Percentiles rank a stretch among this genome's conserved stretches.
Conservation (phyloP, 2,329 filamentous ascomycete genomes). For the Pyrenophora tritici-repentis region DNA sequence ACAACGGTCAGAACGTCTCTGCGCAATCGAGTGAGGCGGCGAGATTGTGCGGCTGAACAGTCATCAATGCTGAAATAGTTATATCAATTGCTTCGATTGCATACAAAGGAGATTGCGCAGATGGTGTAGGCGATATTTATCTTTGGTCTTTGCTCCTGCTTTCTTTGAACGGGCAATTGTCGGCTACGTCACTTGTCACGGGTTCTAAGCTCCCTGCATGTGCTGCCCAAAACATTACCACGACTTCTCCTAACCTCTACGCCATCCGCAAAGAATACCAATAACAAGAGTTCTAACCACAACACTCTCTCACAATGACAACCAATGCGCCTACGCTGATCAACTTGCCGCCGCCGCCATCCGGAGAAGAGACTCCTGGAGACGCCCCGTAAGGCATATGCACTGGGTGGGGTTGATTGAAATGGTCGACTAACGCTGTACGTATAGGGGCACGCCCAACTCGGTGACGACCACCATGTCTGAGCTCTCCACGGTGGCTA, state of each 20-base stretch:
- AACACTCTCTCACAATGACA: slow-evolving; percentile 30
- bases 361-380: slow-evolving; percentile 82
- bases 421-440: slow-evolving; percentile 21
- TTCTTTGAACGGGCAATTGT: neutral
- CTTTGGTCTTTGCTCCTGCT: neutral
- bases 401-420: slow-evolving; percentile 11
- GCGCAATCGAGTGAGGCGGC: slow-evolving; percentile 8
- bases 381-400: slow-evolving; percentile 76
- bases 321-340: slow-evolving; percentile 69
- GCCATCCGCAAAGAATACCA: slow-evolving; percentile 2
- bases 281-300: neutral
- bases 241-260: slow-evolving; percentile 13
- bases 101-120: neutral
- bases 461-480: slow-evolving; percentile 91
- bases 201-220: slow-evolving; percentile 4
- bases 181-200: slow-evolving; percentile 16
- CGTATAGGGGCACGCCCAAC: slow-evolving; percentile 81
- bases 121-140: neutral
- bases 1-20: slow-evolving; percentile 5
- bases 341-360: slow-evolving; percentile 81
- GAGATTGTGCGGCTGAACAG: neutral
- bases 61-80: neutral
- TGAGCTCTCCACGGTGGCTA: slow-evolving; percentile 87
- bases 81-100: neutral
- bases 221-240: slow-evolving; percentile 6